Conservation (phyloP, 192 early-diverging fungal genomes). For the Backusella psychrophila region DNA sequence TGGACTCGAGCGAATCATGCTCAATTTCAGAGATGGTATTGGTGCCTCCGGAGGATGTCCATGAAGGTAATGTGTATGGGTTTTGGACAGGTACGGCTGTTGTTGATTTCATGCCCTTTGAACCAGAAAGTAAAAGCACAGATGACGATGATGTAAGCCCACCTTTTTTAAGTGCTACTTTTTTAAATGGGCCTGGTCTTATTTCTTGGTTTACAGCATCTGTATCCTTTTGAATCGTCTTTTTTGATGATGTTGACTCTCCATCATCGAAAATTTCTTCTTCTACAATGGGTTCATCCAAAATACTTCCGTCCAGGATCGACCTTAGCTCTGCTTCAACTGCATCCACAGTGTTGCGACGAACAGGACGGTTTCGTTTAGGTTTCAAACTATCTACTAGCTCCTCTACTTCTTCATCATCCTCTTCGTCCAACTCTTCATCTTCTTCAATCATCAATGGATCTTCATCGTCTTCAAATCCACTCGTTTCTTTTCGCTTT, state of each 20-base stretch:
- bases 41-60: constrained; percentile 23
- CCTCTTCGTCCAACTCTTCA: not conserved
- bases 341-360: constrained; percentile 47
- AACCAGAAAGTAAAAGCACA: constrained; percentile 13
- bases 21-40: constrained; percentile 25
- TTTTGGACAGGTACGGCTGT: constrained; percentile 26
- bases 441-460: not conserved
- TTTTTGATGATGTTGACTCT: not conserved
- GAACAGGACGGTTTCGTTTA: not conserved
- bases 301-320: constrained; percentile 42
- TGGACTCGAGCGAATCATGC: constrained; percentile 16
- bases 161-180: not conserved
- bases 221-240: not conserved
- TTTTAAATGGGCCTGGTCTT: not conserved
- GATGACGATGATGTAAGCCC: not conserved
- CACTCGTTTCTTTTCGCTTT: not conserved
- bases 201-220: not conserved
- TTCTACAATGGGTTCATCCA: constrained; percentile 1
- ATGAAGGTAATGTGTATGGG: constrained; percentile 17
- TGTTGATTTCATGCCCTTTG: constrained; percentile 18
- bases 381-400: not conserved
- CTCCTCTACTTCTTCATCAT: not conserved
- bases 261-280: constrained; percentile 8
- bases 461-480: not conserved
- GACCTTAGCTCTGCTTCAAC: constrained; percentile 51